Percentiles rank a stretch among this genome's conserved stretches.
These are phyloP conservation scores for Ophiocordyceps camponoti-leonardi DNA, from an alignment of 2,329 filamentous ascomycete species.

Conservation along the genomic window DNA sequence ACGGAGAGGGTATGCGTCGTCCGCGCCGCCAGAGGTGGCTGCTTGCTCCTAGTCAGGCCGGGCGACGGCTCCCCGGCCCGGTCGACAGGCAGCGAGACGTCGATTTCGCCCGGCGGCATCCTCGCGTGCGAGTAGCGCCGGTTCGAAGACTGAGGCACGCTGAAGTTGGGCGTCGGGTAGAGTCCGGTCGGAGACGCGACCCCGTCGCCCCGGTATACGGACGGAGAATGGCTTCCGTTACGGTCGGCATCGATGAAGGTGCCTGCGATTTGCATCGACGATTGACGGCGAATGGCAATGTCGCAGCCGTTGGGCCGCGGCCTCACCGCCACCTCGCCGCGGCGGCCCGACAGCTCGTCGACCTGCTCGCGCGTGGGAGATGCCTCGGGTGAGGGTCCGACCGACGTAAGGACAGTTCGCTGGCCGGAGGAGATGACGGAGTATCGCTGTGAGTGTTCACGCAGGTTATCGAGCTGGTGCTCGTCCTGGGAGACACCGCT, in stretches of 20 bases:
- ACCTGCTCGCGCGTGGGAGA: constrained; percentile 39
- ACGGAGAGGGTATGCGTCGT: constrained; percentile 35
- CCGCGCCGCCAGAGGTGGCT: constrained; percentile 25
- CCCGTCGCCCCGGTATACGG: constrained; percentile 4
- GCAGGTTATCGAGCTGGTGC: constrained; percentile 36
- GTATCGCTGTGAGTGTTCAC: constrained; percentile 37
- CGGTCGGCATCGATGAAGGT: constrained; percentile 20
- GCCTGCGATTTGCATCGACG: constrained; percentile 26
- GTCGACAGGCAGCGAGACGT: constrained; percentile 3
- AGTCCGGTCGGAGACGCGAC: constrained; percentile 3
- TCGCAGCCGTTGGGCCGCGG: constrained; percentile 34
- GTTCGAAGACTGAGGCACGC: constrained; percentile 27
- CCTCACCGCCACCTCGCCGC: constrained; percentile 16
- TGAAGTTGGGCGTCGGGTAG: constrained; percentile 31
- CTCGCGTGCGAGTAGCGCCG: constrained; percentile 27
- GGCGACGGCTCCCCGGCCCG: constrained; percentile 1
- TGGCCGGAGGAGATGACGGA: constrained; percentile 45
- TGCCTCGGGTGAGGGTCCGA: constrained; percentile 36
- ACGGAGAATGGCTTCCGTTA: constrained; percentile 1
- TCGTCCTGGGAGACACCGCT: constrained; percentile 42
- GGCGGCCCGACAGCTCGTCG: constrained; percentile 6
- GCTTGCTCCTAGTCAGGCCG: constrained; percentile 15
- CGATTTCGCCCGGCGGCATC: constrained; percentile 7
- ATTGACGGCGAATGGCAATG: constrained; percentile 32
- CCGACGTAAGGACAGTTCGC: constrained; percentile 40